These are phyloP conservation scores for Stachybotrys elegans DNA, from an alignment of 2,329 filamentous ascomycete species.

Conservation along the genomic window DNA sequence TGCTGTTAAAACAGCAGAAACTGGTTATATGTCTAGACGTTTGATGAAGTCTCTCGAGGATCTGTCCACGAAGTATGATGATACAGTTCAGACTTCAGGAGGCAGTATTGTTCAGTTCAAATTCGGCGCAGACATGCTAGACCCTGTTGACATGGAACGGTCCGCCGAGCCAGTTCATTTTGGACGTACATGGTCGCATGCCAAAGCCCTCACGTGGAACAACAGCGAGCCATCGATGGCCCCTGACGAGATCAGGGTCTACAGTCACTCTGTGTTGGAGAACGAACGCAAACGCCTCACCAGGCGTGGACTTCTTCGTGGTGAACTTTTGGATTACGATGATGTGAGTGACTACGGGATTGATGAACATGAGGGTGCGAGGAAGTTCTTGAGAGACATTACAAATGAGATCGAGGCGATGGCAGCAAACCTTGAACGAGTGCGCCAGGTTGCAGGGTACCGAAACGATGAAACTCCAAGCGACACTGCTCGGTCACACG, in stretches of 20 bases:
- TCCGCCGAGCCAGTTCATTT: conserved; percentile 90
- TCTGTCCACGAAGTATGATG: conserved; percentile 86
- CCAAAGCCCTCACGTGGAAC: conserved; percentile 70
- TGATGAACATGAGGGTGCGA: conserved; percentile 76
- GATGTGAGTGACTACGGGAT: conserved; percentile 64
- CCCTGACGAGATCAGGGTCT: conserved; percentile 65
- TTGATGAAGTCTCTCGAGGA: conserved; percentile 98
- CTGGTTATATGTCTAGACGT: conserved; percentile 96
- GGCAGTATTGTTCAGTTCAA: conserved; percentile 93
- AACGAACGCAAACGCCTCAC: conserved; percentile 61
- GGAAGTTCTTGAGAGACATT: conserved; percentile 77
- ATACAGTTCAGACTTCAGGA: conserved; percentile 88
- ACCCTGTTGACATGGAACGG: conserved; percentile 97
- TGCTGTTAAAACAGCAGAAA: conserved; percentile 97
- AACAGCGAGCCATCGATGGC: conserved; percentile 70
- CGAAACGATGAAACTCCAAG: conserved; percentile 22
- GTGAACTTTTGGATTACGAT: conserved; percentile 60
- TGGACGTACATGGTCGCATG: conserved; percentile 81
- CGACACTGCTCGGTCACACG: conserved; percentile 28
- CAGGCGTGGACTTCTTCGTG: conserved; percentile 56
- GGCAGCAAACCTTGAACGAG: conserved; percentile 55
- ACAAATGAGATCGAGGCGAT: conserved; percentile 62
- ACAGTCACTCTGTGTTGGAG: conserved; percentile 64
- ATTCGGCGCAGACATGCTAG: conserved; percentile 91
- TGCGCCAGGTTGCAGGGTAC: conserved; percentile 47